Evolutionary conservation across 169 alveolate species (phyloP), one percentile per base, ranked within the genome.

Genomic region (Toxoplasma gondii): DNA sequence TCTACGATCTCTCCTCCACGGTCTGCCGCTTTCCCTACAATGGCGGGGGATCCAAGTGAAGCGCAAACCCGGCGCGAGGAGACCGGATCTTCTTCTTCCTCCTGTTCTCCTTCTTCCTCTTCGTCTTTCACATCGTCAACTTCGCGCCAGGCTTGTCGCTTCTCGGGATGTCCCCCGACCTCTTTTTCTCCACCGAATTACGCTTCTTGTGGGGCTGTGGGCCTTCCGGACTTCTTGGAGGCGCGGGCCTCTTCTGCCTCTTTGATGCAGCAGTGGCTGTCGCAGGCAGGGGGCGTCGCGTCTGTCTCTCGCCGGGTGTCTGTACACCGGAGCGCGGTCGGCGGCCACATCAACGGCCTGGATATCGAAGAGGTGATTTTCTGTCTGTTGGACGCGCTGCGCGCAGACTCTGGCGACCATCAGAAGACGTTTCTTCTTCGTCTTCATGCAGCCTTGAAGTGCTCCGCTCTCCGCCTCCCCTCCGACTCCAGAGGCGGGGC

Each of bases 331-430:
- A 22, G 34, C 74, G 74, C 49, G 45, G 86, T 9, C 29, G 86
- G 86, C 39, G 86, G 86, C 16, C 45, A 36, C 86, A 78, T 78
- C 39, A n/a, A 78, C 45, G 86, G 86, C 44, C 43, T 78, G 43
- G 86, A 78, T 45, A 19, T 78, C 39, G 86, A 78, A 31, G 86
- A 78, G n/a, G 45, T 78, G 39, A n/a, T 78, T 78, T 78, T 78
- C 86, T 78, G 44, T n/a, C 43, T 78, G 49, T 27, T 78, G 45
- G 43, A 78, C n/a, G 39, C 86, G 39, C 86, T 78, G 9, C 44
- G 27, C 17, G 67, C 74, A 16, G 24, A 16, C 31, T 64, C 74
- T 4, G 7, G 34, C 74, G 74, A 64, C 34, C 27, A 9, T 53
- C n/a, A 16, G 74, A 22, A 16, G n/a, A 19, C 24, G n/a, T 16